Evolutionary conservation across 2,329 filamentous ascomycete genomes (phyloP).

Genomic region (Xylariaceae sp.): DNA sequence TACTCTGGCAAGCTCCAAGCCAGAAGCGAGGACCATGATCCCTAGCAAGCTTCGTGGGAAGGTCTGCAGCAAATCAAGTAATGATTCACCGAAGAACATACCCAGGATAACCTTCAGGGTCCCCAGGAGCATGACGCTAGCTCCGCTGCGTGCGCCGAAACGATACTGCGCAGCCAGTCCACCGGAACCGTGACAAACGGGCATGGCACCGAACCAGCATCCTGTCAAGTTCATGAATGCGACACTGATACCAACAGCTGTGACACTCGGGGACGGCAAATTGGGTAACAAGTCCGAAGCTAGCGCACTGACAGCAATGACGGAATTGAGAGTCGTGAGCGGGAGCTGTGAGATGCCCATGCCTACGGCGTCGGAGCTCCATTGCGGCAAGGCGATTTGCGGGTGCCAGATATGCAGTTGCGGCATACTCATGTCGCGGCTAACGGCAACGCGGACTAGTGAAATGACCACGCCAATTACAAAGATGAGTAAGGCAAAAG

Average conservation of each 20-base stretch:
- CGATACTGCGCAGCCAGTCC: slow-evolving; percentile 86
- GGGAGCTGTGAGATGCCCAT: slow-evolving; percentile 83
- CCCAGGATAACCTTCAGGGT: slow-evolving; percentile 70
- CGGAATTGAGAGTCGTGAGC: slow-evolving; percentile 85
- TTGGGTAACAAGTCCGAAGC: slow-evolving; percentile 70
- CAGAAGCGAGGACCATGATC: slow-evolving; percentile 84
- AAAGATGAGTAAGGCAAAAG: slow-evolving; percentile 73
- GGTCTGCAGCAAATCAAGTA: slow-evolving; percentile 62
- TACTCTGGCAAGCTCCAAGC: slow-evolving; percentile 79
- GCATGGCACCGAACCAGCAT: slow-evolving; percentile 89
- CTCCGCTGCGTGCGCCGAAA: slow-evolving; percentile 84
- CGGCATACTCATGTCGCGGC: slow-evolving; percentile 38
- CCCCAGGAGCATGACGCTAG: slow-evolving; percentile 76
- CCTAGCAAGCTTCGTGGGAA: slow-evolving; percentile 77
- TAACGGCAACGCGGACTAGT: slow-evolving; percentile 35
- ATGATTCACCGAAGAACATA: slow-evolving; percentile 64
- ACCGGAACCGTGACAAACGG: slow-evolving; percentile 87
- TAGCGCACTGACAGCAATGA: slow-evolving; percentile 80
- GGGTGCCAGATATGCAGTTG: slow-evolving; percentile 58
- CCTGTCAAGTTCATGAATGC: slow-evolving; percentile 76
- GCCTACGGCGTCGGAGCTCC: slow-evolving; percentile 37
- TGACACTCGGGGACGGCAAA: slow-evolving; percentile 62
- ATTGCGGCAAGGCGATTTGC: slow-evolving; percentile 41
- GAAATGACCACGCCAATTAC: slow-evolving; percentile 63
- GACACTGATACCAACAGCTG: slow-evolving; percentile 74